A percentile compares a stretch with the other conserved stretches of the same genome.
Conservation (phyloP, 352 stramenopile genomes). For the Phytophthora fragariaefolia region DNA sequence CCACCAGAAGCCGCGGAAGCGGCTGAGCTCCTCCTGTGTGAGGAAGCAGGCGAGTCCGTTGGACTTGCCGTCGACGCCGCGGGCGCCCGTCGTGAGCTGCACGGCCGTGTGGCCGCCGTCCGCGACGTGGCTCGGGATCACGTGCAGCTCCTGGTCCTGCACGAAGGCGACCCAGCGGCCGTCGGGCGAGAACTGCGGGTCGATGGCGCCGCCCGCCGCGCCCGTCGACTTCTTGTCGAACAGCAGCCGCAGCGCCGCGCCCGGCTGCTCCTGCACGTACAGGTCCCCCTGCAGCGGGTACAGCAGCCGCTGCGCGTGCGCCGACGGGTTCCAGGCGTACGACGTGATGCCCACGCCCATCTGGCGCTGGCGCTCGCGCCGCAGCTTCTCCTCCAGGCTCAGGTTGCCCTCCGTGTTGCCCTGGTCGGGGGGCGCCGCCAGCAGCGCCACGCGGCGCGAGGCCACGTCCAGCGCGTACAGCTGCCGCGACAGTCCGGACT, state of each 20-base stretch:
- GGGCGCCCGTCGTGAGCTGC: constrained; percentile 81
- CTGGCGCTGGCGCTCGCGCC: constrained; percentile 89
- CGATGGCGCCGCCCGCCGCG: constrained; percentile 84
- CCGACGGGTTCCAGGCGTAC: constrained; percentile 81
- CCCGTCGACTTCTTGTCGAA: constrained; percentile 89
- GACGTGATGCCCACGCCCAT: constrained; percentile 94
- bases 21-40: constrained; percentile 97
- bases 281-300: constrained; percentile 94
- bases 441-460: constrained; percentile 57
- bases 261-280: constrained; percentile 92
- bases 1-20: constrained; percentile 98
- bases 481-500: constrained; percentile 83
- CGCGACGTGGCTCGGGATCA: constrained; percentile 67
- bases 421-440: constrained; percentile 71
- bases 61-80: constrained; percentile 71
- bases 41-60: constrained; percentile 98
- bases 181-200: constrained; percentile 94
- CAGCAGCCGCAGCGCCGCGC: constrained; percentile 75
- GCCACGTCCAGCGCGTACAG: constrained; percentile 85
- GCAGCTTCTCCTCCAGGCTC: constrained; percentile 92
- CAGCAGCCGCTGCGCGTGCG: constrained; percentile 75
- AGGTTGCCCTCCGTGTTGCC: constrained; percentile 89
- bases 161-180: constrained; percentile 95
- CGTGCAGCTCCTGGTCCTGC: constrained; percentile 94
- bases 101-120: constrained; percentile 47